A percentile compares a stretch with the other conserved stretches of the same genome.
Conservation (phyloP, 2,329 filamentous ascomycete genomes). For the Sarocladium brachiariae region DNA sequence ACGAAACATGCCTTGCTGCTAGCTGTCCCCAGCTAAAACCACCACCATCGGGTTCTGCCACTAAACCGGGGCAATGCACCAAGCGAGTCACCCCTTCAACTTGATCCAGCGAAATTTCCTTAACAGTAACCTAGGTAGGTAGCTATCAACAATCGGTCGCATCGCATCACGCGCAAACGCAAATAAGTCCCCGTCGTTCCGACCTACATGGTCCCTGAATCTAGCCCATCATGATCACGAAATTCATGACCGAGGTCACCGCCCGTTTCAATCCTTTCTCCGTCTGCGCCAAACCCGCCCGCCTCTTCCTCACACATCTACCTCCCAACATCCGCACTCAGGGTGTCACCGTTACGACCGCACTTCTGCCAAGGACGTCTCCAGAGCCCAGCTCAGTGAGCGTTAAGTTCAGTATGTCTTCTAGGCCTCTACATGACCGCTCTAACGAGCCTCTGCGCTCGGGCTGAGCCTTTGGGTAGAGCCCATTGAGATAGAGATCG, state of each 20-base stretch:
- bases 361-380: conserved; percentile 64
- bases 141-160: background rate
- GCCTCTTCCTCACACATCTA: conserved; percentile 80
- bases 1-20: background rate
- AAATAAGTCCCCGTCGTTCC: background rate
- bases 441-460: no score
- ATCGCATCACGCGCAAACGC: background rate
- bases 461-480: no score
- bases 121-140: no score
- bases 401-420: conserved; percentile 75
- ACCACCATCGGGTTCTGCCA: background rate
- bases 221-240: conserved; percentile 63
- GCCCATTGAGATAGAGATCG: no score
- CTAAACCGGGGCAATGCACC: conserved; percentile 9
- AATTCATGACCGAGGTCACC: conserved; percentile 77
- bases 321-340: conserved; percentile 68
- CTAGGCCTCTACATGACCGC: background rate
- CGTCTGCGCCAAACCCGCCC: conserved; percentile 68
- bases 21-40: background rate
- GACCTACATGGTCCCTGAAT: background rate
- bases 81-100: conserved; percentile 1
- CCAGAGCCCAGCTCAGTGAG: conserved; percentile 61
- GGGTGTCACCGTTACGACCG: conserved; percentile 71
- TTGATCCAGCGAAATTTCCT: conserved; percentile 8
- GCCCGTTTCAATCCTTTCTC: conserved; percentile 93